Evolutionary conservation across 1,284 basidiomycete genomes (phyloP).

Genomic region (Apiotrichum porosum): DNA sequence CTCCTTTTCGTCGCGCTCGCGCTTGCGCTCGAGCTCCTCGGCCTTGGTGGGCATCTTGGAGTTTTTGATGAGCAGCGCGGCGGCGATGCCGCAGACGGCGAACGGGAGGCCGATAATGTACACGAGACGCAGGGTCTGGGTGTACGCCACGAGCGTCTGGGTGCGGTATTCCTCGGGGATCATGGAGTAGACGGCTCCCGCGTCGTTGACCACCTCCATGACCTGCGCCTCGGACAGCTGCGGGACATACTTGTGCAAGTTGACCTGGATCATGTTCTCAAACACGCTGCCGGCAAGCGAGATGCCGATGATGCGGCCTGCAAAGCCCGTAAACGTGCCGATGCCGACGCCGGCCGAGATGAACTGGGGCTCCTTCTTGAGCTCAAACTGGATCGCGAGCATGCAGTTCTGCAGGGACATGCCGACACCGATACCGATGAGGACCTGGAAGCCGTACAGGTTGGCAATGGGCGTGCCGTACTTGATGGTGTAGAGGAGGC

Average conservation of each 20-base stretch:
- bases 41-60: constrained; percentile 25
- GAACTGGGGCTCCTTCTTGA: constrained; percentile 36
- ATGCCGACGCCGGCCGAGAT: constrained; percentile 39
- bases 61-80: constrained; percentile 38
- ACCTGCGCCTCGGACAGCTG: constrained; percentile 18
- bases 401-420: constrained; percentile 41
- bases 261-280: constrained; percentile 40
- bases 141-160: constrained; percentile 36
- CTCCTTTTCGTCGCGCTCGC: too few species aligned
- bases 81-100: constrained; percentile 28
- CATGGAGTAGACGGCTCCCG: constrained; percentile 31
- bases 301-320: constrained; percentile 44
- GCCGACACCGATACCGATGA: constrained; percentile 45
- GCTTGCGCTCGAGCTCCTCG: too few species aligned
- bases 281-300: constrained; percentile 47
- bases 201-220: constrained; percentile 28
- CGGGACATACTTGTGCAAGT: constrained; percentile 32
- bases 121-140: constrained; percentile 33
- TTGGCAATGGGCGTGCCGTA: constrained; percentile 24
- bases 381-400: constrained; percentile 43
- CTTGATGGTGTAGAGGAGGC: constrained; percentile 41
- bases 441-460: constrained; percentile 41
- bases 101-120: constrained; percentile 43
- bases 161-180: constrained; percentile 29
- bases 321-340: constrained; percentile 39